Conservation (phyloP, 2,329 filamentous ascomycete species). For the Phaeosphaeriaceae sp. region DNA sequence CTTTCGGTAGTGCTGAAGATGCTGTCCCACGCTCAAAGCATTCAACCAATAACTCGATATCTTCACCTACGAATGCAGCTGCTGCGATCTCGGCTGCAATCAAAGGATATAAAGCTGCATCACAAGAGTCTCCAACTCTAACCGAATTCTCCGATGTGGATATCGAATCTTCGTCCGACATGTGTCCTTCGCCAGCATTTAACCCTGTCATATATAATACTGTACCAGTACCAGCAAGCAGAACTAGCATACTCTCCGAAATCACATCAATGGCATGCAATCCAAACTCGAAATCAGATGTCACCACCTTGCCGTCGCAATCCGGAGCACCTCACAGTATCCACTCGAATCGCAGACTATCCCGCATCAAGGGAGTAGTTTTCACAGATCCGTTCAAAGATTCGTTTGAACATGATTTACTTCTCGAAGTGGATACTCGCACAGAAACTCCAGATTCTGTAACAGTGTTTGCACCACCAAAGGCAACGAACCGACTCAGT, state of each 20-base stretch:
- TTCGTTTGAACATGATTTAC: conserved; percentile 38
- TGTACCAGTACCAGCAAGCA: conserved; percentile 8
- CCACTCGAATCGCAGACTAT: conserved; percentile 6
- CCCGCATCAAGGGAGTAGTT: conserved; percentile 13
- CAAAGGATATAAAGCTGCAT: conserved; percentile 12
- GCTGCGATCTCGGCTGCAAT: conserved; percentile 19
- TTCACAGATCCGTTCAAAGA: conserved; percentile 29
- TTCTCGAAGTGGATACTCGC: conserved; percentile 34
- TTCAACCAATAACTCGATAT: conserved; percentile 8
- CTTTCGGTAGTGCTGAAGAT: conserved; percentile 15
- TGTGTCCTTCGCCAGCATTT: not conserved
- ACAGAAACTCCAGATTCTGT: conserved; percentile 40
- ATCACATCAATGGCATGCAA: conserved; percentile 23
- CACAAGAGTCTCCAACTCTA: conserved; percentile 8
- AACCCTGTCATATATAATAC: conserved; percentile 10
- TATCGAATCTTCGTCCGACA: no score
- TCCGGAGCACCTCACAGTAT: conserved; percentile 30
- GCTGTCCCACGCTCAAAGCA: conserved; percentile 1
- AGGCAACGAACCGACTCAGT: conserved; percentile 10
- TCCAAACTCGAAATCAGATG: conserved; percentile 20
- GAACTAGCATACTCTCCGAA: conserved; percentile 21
- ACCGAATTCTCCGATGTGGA: not conserved
- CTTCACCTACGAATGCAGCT: conserved; percentile 10
- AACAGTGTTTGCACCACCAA: conserved; percentile 29
- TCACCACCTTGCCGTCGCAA: conserved; percentile 25